Conservation (phyloP, 2,329 filamentous ascomycete genomes). For the Aspergillus luchuensis region DNA sequence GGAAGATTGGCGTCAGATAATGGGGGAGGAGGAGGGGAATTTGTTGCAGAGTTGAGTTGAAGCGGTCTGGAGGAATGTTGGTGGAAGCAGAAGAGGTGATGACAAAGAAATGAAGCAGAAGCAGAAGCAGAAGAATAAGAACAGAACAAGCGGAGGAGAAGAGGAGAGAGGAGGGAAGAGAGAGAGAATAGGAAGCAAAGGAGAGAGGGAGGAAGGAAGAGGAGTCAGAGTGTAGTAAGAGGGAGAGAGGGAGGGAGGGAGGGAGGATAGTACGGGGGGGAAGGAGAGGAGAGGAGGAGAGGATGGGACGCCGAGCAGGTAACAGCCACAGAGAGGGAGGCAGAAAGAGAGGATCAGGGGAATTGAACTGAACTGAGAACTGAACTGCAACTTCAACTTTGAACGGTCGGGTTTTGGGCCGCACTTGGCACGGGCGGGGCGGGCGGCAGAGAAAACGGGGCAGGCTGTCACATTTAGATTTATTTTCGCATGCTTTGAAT, state of each 20-base stretch:
- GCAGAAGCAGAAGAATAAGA: constrained; percentile 1
- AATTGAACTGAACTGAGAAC: neutral
- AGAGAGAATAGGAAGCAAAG: constrained; percentile 5
- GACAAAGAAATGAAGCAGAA: constrained; percentile 3
- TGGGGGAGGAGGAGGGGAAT: neutral
- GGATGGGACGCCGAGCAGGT: no score
- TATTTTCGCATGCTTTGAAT: no score
- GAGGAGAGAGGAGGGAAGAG: neutral
- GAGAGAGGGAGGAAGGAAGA: neutral
- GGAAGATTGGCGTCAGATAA: constrained; percentile 10
- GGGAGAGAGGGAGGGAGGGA: neutral
- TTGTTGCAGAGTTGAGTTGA: constrained; percentile 6
- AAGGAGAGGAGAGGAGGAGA: neutral
- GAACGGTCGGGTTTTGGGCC: constrained; percentile 17
- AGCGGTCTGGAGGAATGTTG: constrained; percentile 3
- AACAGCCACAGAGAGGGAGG: no score
- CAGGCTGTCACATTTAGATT: constrained; percentile 10
- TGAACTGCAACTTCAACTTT: constrained; percentile 10
- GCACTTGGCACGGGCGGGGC: constrained; percentile 19
- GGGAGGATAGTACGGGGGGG: neutral
- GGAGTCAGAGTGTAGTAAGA: neutral
- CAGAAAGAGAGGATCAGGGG: constrained; percentile 4
- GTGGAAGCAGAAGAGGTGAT: constrained; percentile 3
- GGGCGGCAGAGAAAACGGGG: constrained; percentile 16
- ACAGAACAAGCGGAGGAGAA: neutral